Base-by-base conservation (phyloP, 306 rosid genomes). In the Sicyos edulis region DNA sequence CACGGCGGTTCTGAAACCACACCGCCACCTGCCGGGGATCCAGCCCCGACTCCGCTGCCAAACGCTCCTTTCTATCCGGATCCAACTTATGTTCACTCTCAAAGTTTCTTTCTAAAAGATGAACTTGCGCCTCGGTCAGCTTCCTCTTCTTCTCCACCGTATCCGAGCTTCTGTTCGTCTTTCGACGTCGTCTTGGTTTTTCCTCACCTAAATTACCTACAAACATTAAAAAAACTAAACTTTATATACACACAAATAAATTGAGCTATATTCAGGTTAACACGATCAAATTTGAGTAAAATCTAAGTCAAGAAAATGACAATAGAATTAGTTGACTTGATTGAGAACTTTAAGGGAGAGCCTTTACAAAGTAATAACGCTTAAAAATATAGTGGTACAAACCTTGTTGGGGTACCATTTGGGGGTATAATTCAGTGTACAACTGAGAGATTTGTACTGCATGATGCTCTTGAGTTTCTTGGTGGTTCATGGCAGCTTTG, bases 1-100 rank as follows among this genome's bases (percentile, higher is more conserved):
- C 97, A 74, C 97, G 83, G 10, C 98, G 84, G 71, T 93, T 93
- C 58, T 93, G 98, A 20, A 93, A 93, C 98, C 98, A 93, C 6
- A 93, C 96, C 0, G 98, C 95, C 3, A 93, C 98, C 74, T 93
- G 98, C 2, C 98, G 85, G 2, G 98, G 92, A 66, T 93, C 98
- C 9, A 93, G 80, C 11, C 97, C 92, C 4, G 90, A 86, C 17
- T 93, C 96, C 24, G 83, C 29, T 17, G 98, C 98, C 0, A 93
- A 80, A 57, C 59, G 60, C 76, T 93, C 91, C 64, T 93, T 93
- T 54, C 92, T 84, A 20, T 90, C 91, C 0, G 97, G 88, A 71
- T 88, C 98, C 29, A 93, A 76, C 37, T 93, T 93, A 26, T 90
- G 98, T 45, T 93, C 96, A 42, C 55, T 85, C 0, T 88, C 89